Percentiles rank a stretch among this genome's conserved stretches.
Evolutionary conservation across 805 yeast genomes (phyloP).

Genomic region (Torulaspora gathmanii): DNA sequence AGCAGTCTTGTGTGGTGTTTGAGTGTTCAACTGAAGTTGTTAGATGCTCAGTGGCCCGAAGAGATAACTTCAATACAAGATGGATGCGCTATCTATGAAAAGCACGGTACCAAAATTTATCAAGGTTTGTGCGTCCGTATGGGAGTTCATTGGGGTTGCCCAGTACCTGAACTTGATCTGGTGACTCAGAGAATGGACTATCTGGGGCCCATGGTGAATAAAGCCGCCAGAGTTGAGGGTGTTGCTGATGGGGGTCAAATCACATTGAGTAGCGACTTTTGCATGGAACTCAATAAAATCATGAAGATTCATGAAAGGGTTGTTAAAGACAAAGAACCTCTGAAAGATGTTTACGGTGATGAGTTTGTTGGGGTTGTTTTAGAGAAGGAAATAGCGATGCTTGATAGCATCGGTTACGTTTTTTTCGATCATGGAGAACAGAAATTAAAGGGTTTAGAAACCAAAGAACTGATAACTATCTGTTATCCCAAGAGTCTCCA

Average conservation of each 20-base stretch:
- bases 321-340: slow-evolving; percentile 24
- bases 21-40: slow-evolving; percentile 77
- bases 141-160: slow-evolving; percentile 98
- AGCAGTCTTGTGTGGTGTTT: slow-evolving; percentile 93
- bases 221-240: slow-evolving; percentile 88
- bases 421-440: slow-evolving; percentile 73
- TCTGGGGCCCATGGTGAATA: slow-evolving; percentile 96
- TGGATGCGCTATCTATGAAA: slow-evolving; percentile 74
- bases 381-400: slow-evolving; percentile 57
- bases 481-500: slow-evolving; percentile 65
- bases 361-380: slow-evolving; percentile 50
- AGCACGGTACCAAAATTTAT: slow-evolving; percentile 53
- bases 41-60: slow-evolving; percentile 92
- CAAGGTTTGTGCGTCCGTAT: slow-evolving; percentile 92
- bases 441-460: slow-evolving; percentile 89
- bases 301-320: slow-evolving; percentile 39
- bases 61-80: slow-evolving; percentile 82
- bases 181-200: slow-evolving; percentile 97
- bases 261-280: slow-evolving; percentile 76
- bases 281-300: slow-evolving; percentile 62
- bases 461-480: slow-evolving; percentile 80
- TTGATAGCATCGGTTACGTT: slow-evolving; percentile 66
- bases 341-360: slow-evolving; percentile 44
- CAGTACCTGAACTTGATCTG: slow-evolving; percentile 92
- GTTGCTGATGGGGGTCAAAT: slow-evolving; percentile 99